phyloP scores from a whole-genome alignment of 2,329 filamentous ascomycete species.

The Trichoderma arundinaceum region DNA sequence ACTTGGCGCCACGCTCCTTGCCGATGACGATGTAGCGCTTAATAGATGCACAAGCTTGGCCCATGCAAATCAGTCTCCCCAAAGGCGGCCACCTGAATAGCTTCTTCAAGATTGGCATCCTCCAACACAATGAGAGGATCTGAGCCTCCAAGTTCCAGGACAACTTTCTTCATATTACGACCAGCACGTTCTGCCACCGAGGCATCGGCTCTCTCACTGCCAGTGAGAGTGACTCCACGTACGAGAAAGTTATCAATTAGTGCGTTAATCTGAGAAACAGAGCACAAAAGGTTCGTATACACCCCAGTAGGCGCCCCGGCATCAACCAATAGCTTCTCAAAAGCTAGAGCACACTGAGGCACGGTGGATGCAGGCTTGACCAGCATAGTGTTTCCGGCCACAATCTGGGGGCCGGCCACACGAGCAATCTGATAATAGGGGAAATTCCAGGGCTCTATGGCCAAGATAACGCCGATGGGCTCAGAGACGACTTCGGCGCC shows the following conservation, averaged over 20 bases:
- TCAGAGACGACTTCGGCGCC: background rate
- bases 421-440: conserved; percentile 75
- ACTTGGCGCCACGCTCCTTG: background rate
- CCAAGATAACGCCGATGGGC: conserved; percentile 10
- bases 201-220: conserved; percentile 51
- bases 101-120: background rate
- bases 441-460: conserved; percentile 82
- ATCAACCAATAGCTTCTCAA: conserved; percentile 71
- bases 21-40: background rate
- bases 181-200: conserved; percentile 58
- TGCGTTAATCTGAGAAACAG: conserved; percentile 30
- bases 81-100: background rate
- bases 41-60: background rate
- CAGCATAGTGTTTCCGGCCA: conserved; percentile 62
- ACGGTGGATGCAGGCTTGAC: too few species aligned
- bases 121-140: background rate
- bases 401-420: conserved; percentile 75
- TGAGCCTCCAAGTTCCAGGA: background rate
- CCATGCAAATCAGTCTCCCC: background rate
- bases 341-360: too few species aligned
- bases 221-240: conserved; percentile 14
- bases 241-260: conserved; percentile 42
- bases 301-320: conserved; percentile 75
- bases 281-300: conserved; percentile 62
- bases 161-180: background rate